Evolutionary conservation across 768 basidiomycete species (phyloP).

Genomic region (Russula ochroleuca): DNA sequence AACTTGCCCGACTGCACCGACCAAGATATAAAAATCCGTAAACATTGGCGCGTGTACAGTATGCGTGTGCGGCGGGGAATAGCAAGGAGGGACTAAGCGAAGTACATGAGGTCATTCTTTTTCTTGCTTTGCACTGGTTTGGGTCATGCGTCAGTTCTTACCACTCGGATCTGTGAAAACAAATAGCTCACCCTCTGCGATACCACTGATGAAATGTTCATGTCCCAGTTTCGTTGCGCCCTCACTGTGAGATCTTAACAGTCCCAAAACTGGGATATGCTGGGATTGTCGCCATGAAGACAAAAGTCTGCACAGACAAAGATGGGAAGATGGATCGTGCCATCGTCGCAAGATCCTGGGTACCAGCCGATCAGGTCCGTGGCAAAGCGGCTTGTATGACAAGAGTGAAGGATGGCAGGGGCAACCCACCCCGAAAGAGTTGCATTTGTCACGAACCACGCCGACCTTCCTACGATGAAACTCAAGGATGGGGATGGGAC

Average conservation of each 20-base stretch:
- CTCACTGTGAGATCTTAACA: conserved; percentile 47
- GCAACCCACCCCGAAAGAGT: too few relatives aligned
- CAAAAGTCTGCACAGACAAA: too few relatives aligned
- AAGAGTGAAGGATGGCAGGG: too few relatives aligned
- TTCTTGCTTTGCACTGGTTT: conserved; percentile 94
- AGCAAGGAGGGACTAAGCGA: conserved; percentile 51
- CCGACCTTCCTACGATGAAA: too few relatives aligned
- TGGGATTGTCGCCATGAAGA: too few relatives aligned
- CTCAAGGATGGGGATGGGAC: too few relatives aligned
- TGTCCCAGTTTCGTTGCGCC: conserved; percentile 85
- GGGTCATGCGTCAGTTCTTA: conserved; percentile 29
- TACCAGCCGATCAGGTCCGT: too few relatives aligned
- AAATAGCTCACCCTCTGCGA: conserved; percentile 64
- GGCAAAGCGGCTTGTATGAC: too few relatives aligned
- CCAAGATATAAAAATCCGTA: neutral
- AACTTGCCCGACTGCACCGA: neutral
- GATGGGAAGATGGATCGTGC: too few relatives aligned
- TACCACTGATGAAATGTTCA: conserved; percentile 94
- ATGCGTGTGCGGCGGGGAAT: conserved; percentile 9
- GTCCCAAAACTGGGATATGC: too few relatives aligned
- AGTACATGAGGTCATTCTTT: conserved; percentile 97
- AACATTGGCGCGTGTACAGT: conserved; percentile 19
- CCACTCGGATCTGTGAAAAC: conserved; percentile 7
- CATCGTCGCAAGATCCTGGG: too few relatives aligned
- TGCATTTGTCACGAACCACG: too few relatives aligned